These are phyloP conservation scores for Sanghuangporus baumii DNA, from an alignment of 1,284 basidiomycete genomes.

Conservation along the genomic window DNA sequence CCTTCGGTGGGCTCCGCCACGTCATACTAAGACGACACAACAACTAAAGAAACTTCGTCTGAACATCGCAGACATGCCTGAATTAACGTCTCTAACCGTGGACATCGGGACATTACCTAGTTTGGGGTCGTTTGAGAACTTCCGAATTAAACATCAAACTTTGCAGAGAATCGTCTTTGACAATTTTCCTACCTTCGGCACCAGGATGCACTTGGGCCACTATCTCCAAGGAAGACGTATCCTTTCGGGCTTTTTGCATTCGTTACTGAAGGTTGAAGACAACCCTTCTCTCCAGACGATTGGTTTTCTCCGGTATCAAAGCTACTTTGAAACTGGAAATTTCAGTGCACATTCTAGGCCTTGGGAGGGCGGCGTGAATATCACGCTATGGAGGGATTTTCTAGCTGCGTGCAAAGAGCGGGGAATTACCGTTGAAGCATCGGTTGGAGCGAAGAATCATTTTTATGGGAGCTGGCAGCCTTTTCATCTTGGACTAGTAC, in stretches of 20 bases:
- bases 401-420: neutral
- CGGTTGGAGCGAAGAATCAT: conserved; percentile 13
- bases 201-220: neutral
- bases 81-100: conserved; percentile 1
- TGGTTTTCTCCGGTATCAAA: conserved; percentile 11
- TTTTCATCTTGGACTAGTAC: conserved; percentile 7
- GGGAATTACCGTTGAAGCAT: conserved; percentile 8
- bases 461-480: conserved; percentile 9
- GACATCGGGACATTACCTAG: neutral
- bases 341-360: neutral
- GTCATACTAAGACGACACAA: neutral
- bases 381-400: conserved; percentile 8
- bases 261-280: conserved; percentile 1
- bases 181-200: conserved; percentile 1
- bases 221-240: neutral
- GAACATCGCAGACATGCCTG: neutral
- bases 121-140: neutral
- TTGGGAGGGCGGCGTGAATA: neutral
- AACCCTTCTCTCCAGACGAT: conserved; percentile 7
- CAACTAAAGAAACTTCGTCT: neutral
- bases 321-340: neutral
- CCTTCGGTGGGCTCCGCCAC: neutral
- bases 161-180: neutral
- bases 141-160: neutral
- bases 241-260: conserved; percentile 4